phyloP scores from a whole-genome alignment of 2,329 filamentous ascomycete genomes.

The Dactylellina cionopaga region DNA sequence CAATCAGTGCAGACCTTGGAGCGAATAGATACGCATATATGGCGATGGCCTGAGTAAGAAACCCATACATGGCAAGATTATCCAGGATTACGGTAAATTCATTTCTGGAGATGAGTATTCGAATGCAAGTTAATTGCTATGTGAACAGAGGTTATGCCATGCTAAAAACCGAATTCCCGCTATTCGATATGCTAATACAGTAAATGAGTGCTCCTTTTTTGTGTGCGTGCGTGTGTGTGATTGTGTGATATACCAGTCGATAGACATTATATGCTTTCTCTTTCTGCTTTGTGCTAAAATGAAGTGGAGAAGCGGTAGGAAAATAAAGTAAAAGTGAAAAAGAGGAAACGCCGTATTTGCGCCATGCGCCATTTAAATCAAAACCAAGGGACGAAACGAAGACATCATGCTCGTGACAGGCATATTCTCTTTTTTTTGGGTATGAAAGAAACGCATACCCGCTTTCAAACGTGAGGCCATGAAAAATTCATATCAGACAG shows the following conservation, averaged over 20 bases:
- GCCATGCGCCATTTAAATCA: conserved; percentile 19
- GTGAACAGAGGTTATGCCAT: too few species aligned
- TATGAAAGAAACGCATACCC: conserved; percentile 13
- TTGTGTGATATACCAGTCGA: conserved; percentile 32
- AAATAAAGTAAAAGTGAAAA: conserved; percentile 8
- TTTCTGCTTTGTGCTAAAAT: conserved; percentile 7
- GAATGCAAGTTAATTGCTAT: too few species aligned
- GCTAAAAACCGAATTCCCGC: too few species aligned
- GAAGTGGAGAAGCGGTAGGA: background rate
- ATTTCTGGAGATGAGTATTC: too few species aligned
- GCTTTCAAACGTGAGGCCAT: conserved; percentile 9
- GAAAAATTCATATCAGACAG: background rate
- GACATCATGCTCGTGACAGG: conserved; percentile 7
- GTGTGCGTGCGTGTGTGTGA: background rate
- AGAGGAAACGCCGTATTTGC: conserved; percentile 30
- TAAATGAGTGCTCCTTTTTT: conserved; percentile 16
- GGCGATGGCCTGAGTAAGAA: too few species aligned
- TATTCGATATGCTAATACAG: too few species aligned
- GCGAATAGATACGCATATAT: too few species aligned
- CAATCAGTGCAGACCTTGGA: background rate
- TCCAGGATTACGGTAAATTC: background rate
- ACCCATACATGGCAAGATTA: background rate
- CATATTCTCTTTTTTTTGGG: background rate
- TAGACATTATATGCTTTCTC: conserved; percentile 51
- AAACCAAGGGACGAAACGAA: background rate